Conservation (phyloP, 1,284 basidiomycete genomes). For the Volvariella volvacea region DNA sequence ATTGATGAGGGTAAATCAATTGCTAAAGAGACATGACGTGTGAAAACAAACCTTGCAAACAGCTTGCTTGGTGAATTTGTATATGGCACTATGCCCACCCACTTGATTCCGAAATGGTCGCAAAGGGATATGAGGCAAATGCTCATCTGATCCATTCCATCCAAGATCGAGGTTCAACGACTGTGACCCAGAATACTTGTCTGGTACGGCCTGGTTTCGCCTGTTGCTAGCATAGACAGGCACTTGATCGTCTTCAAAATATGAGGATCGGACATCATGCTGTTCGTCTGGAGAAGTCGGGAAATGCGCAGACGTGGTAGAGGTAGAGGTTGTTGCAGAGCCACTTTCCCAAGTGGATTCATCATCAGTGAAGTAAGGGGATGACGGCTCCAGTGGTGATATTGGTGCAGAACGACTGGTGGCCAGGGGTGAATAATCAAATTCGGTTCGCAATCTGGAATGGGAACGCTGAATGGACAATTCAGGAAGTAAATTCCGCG, state of each 20-base stretch:
- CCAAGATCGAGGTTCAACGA: slow-evolving; percentile 21
- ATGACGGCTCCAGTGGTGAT: slow-evolving; percentile 32
- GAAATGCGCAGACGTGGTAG: slow-evolving; percentile 44
- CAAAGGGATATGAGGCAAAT: slow-evolving; percentile 86
- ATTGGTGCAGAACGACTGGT: slow-evolving; percentile 19
- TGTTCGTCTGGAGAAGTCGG: slow-evolving; percentile 19
- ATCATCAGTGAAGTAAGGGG: slow-evolving; percentile 69
- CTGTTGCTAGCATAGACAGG: slow-evolving; percentile 7
- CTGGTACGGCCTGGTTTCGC: not conserved
- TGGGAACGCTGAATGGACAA: not conserved
- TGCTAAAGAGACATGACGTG: slow-evolving; percentile 13
- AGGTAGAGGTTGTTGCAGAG: slow-evolving; percentile 52
- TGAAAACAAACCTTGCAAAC: slow-evolving; percentile 82
- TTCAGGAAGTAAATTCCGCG: not conserved
- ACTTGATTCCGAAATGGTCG: slow-evolving; percentile 98
- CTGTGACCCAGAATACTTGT: not conserved
- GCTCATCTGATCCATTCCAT: slow-evolving; percentile 42
- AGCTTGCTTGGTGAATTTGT: slow-evolving; percentile 95
- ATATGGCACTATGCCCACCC: slow-evolving; percentile 95
- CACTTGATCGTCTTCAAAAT: slow-evolving; percentile 5
- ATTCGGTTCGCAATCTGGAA: not conserved
- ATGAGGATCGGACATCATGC: slow-evolving; percentile 18
- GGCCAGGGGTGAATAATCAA: slow-evolving; percentile 4
- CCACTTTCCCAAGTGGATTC: slow-evolving; percentile 70
- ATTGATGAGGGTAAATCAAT: slow-evolving; percentile 11